Evolutionary conservation across 208 protist genomes (phyloP).

Genomic region (Acanthamoeba lenticulata): DNA sequence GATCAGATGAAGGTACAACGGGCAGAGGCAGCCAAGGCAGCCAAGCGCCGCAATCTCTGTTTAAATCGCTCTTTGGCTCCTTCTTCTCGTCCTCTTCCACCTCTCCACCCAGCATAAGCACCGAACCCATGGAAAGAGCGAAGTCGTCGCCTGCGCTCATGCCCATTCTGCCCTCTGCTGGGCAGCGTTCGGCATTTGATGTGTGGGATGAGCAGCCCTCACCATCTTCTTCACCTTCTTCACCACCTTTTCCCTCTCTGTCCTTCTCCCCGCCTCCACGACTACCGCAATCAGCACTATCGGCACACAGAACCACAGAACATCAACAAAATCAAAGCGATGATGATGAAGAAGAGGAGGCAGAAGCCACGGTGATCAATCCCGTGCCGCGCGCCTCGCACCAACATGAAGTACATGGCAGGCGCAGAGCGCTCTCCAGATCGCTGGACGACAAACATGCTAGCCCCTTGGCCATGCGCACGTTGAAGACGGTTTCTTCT

Average conservation of each 20-base stretch:
- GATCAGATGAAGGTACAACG: neutral
- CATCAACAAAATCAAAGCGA: neutral
- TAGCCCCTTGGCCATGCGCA: neutral
- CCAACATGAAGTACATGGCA: neutral
- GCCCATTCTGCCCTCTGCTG: neutral
- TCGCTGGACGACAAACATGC: neutral
- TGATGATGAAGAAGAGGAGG: constrained; percentile 7
- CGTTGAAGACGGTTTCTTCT: neutral
- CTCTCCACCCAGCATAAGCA: neutral
- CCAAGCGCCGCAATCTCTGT: neutral
- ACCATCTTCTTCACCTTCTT: neutral
- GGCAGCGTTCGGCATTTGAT: neutral
- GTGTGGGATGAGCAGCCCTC: neutral
- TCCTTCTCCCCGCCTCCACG: neutral
- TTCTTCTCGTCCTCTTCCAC: neutral
- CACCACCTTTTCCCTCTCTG: neutral
- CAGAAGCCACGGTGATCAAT: neutral
- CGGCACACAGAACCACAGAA: neutral
- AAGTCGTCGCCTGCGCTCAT: neutral
- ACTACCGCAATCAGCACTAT: neutral
- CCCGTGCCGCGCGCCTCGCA: neutral
- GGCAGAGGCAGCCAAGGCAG: neutral
- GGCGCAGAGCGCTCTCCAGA: neutral
- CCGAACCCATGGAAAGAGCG: neutral
- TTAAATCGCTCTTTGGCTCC: constrained; percentile 19